Percentiles rank a stretch among this genome's conserved stretches.
Evolutionary conservation across 148 eudicot species (phyloP).

Genomic region (Rhododendron ovatum): DNA sequence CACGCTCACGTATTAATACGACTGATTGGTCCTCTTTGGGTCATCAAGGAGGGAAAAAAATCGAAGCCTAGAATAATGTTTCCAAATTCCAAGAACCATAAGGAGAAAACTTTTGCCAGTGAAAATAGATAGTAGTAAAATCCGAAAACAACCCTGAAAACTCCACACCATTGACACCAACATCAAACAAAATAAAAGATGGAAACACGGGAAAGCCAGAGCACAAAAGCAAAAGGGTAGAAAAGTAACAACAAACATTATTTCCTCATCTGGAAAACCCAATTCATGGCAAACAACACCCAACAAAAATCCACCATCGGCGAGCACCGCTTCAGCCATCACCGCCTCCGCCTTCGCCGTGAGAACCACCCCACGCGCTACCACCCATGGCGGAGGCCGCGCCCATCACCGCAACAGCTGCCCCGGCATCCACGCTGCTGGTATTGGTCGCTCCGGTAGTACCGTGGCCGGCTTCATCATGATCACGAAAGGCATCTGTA

Average conservation of each 20-base stretch:
- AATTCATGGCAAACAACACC: neutral
- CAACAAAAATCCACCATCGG: neutral
- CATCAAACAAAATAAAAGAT: neutral
- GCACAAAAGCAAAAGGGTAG: neutral
- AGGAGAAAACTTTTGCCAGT: neutral
- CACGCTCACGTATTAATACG: neutral
- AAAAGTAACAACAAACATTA: neutral
- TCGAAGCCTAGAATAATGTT: too few species aligned
- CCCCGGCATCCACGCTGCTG: slow-evolving; percentile 4
- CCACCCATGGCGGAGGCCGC: neutral
- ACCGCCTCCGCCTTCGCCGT: slow-evolving; percentile 9
- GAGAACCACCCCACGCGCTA: neutral
- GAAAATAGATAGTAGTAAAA: too few species aligned
- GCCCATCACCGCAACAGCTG: neutral
- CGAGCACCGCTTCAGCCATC: neutral
- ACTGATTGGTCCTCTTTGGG: neutral
- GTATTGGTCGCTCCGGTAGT: neutral
- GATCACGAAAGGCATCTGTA: neutral
- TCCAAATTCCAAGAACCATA: too few species aligned
- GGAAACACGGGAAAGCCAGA: neutral
- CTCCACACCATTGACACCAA: neutral
- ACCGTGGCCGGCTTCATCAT: neutral
- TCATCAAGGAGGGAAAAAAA: neutral
- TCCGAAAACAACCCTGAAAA: neutral
- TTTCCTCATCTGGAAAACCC: neutral